Base-by-base conservation (phyloP, 495 filamentous ascomycete genomes). In the Tuber aestivum region DNA sequence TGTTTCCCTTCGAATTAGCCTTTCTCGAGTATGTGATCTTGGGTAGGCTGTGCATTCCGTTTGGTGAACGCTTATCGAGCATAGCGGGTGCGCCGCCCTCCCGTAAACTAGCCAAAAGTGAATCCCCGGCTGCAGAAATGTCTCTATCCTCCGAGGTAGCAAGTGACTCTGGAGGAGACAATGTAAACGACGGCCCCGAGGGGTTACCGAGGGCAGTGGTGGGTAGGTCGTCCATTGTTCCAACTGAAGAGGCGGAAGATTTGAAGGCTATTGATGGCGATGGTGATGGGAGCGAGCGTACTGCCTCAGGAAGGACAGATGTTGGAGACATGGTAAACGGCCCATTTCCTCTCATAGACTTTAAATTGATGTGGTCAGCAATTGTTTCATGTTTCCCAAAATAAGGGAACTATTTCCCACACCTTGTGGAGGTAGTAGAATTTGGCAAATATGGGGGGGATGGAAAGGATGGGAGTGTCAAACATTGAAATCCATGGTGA, bases 261-360 rank as follows among this genome's bases (percentile, higher is more conserved):
- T 72, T 73, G 41, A 75, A 79, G 61, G 78, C 78, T 79, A 79
- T 69, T 79, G 78, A 79, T 70, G 78, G 78, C 41, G 78, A 75
- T 16, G 78, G 78, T 48, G 78, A 79, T 71, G 78, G 78, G 72
- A 79, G 70, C 70, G 78, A 79, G 78, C 73, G 78, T 73, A 79
- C 77, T 69, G 76, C 76, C 70, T 79, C 76, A 71, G 78, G 76
- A 70, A 79, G 79, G 78, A 75, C 72, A 75, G 70, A 79, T 68
- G 78, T 75, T 73, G 78, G 72, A 73, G 78, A 75, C 78, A 79
- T 79, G 76, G 76, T 79, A 77, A 75, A 78, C 78, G 78, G 78
- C 73, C 78, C 78, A 77, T 75, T 79, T 77, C 72, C 78, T 79
- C 78, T 79, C 78, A 65, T 65, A 65, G 56, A 65, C 56, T 65